Evolutionary conservation across 2,329 filamentous ascomycete genomes (phyloP).

Genomic region (Aaosphaeria arxii): DNA sequence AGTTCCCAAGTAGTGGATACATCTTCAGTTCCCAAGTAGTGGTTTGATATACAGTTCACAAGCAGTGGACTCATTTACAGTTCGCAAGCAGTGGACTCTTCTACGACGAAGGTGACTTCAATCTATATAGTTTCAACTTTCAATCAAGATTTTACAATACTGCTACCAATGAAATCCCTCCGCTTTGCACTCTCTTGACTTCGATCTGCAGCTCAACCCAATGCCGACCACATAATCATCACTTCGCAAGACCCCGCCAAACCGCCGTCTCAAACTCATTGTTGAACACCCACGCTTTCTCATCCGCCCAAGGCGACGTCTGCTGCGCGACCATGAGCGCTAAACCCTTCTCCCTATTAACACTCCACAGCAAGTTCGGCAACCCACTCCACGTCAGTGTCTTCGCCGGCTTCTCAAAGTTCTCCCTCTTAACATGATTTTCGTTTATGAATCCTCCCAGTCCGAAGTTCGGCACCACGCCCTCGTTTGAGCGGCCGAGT

Average conservation of each 20-base stretch:
- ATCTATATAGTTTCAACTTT: too few species aligned
- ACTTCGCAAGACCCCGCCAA: slow-evolving; percentile 12
- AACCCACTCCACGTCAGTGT: slow-evolving; percentile 21
- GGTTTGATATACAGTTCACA: too few species aligned
- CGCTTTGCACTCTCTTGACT: too few species aligned
- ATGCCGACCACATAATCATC: neutral
- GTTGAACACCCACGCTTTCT: slow-evolving; percentile 9
- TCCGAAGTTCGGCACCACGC: slow-evolving; percentile 10
- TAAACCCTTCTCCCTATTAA: slow-evolving; percentile 20
- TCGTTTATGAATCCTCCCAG: slow-evolving; percentile 15
- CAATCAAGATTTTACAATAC: too few species aligned
- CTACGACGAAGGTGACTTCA: too few species aligned
- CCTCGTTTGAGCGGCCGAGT: slow-evolving; percentile 10
- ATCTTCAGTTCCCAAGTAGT: too few species aligned
- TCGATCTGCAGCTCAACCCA: too few species aligned
- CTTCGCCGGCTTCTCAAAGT: slow-evolving; percentile 16
- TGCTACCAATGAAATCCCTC: too few species aligned
- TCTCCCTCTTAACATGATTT: slow-evolving; percentile 13
- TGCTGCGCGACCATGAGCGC: slow-evolving; percentile 21
- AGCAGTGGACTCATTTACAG: too few species aligned
- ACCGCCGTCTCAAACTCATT: slow-evolving; percentile 19
- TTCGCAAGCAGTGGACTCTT: too few species aligned
- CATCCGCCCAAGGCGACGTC: slow-evolving; percentile 18
- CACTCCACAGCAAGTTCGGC: slow-evolving; percentile 17
- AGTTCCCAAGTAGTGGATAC: too few species aligned